Evolutionary conservation across 768 basidiomycete genomes (phyloP).

Genomic region (Fibroporia radiculosa): DNA sequence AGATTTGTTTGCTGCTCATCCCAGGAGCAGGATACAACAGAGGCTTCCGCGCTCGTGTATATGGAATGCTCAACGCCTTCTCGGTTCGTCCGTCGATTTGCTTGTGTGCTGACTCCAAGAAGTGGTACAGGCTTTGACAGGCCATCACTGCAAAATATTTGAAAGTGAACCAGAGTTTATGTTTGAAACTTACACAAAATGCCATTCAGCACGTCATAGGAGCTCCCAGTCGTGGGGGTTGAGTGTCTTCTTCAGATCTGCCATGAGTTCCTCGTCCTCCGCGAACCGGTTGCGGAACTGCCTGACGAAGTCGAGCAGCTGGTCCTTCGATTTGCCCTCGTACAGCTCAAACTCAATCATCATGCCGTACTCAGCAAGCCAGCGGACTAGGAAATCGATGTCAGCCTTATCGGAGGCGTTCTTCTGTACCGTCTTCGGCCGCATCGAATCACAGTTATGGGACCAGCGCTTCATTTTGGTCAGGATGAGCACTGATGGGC

Average conservation of each 20-base stretch:
- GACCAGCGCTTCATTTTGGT: conserved; percentile 4
- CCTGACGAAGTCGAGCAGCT: not conserved
- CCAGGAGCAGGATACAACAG: too few species aligned
- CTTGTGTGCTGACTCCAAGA: too few species aligned
- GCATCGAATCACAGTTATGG: not conserved
- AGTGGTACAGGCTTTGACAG: too few species aligned
- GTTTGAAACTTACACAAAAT: too few species aligned
- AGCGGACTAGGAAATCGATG: not conserved
- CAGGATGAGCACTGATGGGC: conserved; percentile 1
- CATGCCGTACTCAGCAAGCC: not conserved
- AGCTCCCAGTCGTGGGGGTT: conserved; percentile 1
- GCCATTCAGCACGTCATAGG: too few species aligned
- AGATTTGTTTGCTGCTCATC: too few species aligned
- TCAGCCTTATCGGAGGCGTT: not conserved
- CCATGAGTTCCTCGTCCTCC: not conserved
- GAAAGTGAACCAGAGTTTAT: too few species aligned
- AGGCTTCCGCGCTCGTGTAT: too few species aligned
- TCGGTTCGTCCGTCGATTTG: too few species aligned
- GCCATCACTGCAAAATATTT: too few species aligned
- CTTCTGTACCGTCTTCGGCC: not conserved
- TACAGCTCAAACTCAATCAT: not conserved
- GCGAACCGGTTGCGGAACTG: not conserved
- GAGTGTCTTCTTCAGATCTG: not conserved
- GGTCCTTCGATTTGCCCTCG: not conserved
- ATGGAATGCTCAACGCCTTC: too few species aligned